Percentiles rank a stretch among this genome's conserved stretches.
These are phyloP conservation scores for Glycine soja DNA, from an alignment of 306 rosid species.

Conservation along the genomic window DNA sequence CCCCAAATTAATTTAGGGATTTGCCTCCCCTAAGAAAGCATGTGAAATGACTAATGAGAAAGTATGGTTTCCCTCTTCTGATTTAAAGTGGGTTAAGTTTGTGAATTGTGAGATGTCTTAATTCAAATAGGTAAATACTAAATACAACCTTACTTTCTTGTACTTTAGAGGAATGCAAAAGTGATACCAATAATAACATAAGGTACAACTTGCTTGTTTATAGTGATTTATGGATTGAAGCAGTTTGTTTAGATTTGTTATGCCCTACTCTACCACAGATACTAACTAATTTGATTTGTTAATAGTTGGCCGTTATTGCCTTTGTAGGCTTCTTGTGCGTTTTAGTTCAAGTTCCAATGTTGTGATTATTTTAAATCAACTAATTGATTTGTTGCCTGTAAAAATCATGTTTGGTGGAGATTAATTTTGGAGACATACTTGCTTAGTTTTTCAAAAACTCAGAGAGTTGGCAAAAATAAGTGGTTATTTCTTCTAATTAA, in stretches of 20 bases:
- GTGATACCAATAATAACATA: neutral
- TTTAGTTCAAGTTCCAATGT: neutral
- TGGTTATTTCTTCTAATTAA: neutral
- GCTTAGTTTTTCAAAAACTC: neutral
- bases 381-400: neutral
- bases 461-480: neutral
- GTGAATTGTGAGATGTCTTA: neutral
- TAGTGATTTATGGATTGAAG: neutral
- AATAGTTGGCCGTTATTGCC: neutral
- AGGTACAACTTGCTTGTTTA: neutral
- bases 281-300: constrained; percentile 2
- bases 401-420: neutral
- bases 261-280: neutral
- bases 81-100: neutral
- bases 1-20: neutral
- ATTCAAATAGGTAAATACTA: neutral
- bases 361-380: neutral
- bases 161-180: neutral
- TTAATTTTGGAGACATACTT: neutral
- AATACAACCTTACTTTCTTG: neutral
- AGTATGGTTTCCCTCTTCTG: neutral
- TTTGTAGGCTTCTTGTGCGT: neutral
- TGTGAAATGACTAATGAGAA: neutral
- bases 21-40: neutral
- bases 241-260: neutral